These are phyloP conservation scores for Kodamaea ohmeri DNA, from an alignment of 1,139 yeast genomes.

Conservation along the genomic window DNA sequence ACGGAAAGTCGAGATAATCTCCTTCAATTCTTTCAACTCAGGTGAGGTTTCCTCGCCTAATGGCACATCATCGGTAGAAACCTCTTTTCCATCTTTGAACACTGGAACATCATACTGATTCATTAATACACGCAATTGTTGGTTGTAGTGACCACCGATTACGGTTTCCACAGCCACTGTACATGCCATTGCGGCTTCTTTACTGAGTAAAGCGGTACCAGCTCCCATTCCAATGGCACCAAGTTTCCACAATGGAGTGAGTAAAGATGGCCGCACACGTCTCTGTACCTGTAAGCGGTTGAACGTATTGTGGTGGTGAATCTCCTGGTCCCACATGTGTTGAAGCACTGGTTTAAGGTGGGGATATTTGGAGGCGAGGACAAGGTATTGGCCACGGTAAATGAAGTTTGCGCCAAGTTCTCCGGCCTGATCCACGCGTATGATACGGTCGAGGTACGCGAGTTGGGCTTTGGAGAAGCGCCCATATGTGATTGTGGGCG, in stretches of 20 bases:
- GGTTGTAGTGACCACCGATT: conserved; percentile 93
- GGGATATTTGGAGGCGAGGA: conserved; percentile 67
- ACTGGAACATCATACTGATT: conserved; percentile 54
- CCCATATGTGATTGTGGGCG: conserved; percentile 25
- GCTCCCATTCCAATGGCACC: conserved; percentile 89
- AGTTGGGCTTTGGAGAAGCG: conserved; percentile 56
- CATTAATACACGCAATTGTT: conserved; percentile 74
- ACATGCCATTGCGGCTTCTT: conserved; percentile 99
- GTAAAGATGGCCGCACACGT: conserved; percentile 83
- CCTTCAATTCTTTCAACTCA: conserved; percentile 59
- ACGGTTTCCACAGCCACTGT: conserved; percentile 99
- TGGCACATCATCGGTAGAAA: conserved; percentile 24
- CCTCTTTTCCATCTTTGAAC: conserved; percentile 33
- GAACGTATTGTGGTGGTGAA: conserved; percentile 85
- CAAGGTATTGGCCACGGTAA: conserved; percentile 85
- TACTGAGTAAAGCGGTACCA: conserved; percentile 81
- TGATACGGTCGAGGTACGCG: conserved; percentile 70
- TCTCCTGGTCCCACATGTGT: conserved; percentile 99
- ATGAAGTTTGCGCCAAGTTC: conserved; percentile 97
- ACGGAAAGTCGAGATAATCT: conserved; percentile 71
- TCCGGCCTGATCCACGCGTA: conserved; percentile 97
- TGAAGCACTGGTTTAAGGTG: conserved; percentile 69
- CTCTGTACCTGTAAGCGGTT: conserved; percentile 70
- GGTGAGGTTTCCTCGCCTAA: conserved; percentile 37
- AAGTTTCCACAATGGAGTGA: conserved; percentile 90